phyloP scores from a whole-genome alignment of 495 filamentous ascomycete genomes.

The Penicillium subrubescens region DNA sequence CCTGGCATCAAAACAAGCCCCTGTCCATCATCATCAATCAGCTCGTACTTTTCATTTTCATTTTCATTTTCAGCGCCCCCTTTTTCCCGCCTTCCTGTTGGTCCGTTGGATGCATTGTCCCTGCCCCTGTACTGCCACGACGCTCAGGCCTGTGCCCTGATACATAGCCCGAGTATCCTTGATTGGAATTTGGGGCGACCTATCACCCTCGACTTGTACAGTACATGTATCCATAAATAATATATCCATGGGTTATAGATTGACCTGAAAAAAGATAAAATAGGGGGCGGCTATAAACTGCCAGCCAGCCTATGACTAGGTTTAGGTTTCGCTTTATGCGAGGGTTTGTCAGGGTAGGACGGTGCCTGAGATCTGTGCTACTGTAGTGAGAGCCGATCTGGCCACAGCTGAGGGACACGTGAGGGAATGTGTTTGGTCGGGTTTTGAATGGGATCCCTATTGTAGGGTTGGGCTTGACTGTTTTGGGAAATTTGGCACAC shows the following conservation, averaged over 20 bases:
- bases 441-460: neutral
- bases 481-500: neutral
- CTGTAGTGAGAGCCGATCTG: neutral
- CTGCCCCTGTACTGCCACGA: neutral
- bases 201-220: neutral
- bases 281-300: neutral
- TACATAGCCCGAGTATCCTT: slow-evolving; percentile 3
- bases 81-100: neutral
- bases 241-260: too few species aligned
- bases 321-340: neutral
- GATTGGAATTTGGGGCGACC: slow-evolving; percentile 2
- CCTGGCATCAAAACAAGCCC: neutral
- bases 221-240: too few species aligned
- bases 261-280: neutral
- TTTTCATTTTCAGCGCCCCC: slow-evolving; percentile 5
- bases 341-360: neutral
- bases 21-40: neutral
- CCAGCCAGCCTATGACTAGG: neutral
- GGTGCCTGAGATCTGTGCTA: neutral
- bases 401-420: neutral
- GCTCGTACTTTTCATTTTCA: neutral
- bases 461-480: neutral
- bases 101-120: neutral
- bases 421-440: neutral
- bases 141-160: slow-evolving; percentile 13